Percentiles rank a stretch among this genome's conserved stretches.
phyloP scores from a whole-genome alignment of 192 early-diverging fungal species.

The Spinellus fusiger region DNA sequence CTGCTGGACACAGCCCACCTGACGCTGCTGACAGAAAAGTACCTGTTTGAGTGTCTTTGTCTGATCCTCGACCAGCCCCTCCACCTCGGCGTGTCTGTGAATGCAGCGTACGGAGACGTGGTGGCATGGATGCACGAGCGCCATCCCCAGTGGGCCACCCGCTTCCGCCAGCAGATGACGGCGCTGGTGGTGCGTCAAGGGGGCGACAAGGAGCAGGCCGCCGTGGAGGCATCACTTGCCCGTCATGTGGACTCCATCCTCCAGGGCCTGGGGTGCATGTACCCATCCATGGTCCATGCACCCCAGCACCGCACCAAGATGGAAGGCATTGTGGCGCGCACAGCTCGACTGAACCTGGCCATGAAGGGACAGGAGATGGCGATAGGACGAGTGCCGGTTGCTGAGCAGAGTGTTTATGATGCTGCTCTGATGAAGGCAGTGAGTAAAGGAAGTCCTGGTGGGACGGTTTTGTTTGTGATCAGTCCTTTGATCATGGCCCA shows the following conservation, averaged over 20 bases:
- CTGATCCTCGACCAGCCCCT: constrained; percentile 16
- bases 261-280: neutral
- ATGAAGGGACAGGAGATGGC: constrained; percentile 61
- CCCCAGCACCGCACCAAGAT: neutral
- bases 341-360: constrained; percentile 58
- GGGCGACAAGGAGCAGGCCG: neutral
- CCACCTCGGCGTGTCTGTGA: constrained; percentile 19
- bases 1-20: constrained; percentile 13
- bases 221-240: neutral
- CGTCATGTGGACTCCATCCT: constrained; percentile 2
- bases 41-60: constrained; percentile 9
- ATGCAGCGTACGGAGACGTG: constrained; percentile 16
- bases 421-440: constrained; percentile 12
- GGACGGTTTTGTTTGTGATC: constrained; percentile 16
- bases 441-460: constrained; percentile 17
- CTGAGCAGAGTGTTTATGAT: constrained; percentile 17
- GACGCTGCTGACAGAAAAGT: constrained; percentile 26
- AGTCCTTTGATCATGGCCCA: constrained; percentile 20
- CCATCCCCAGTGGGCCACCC: constrained; percentile 13
- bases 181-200: constrained; percentile 16
- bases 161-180: constrained; percentile 21
- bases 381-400: constrained; percentile 34
- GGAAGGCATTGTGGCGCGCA: constrained; percentile 53
- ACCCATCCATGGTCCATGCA: neutral
- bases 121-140: constrained; percentile 17